phyloP scores from a whole-genome alignment of 148 eudicot species.

The Nepenthes mirabilis region DNA sequence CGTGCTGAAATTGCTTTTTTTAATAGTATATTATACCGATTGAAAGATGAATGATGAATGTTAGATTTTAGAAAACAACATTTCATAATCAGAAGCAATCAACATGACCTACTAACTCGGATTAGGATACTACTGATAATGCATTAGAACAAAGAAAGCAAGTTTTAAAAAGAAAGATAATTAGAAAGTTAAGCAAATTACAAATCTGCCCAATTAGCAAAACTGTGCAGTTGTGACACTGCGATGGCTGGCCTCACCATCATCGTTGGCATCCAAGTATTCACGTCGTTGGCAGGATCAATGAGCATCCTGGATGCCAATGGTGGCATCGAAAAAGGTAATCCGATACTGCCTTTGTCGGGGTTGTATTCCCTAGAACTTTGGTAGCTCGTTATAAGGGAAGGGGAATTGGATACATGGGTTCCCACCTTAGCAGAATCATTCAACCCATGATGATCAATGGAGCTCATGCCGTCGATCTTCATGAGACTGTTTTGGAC shows the following conservation, averaged over 20 bases:
- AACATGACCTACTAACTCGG: too few species aligned
- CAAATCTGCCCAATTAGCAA: slow-evolving; percentile 71
- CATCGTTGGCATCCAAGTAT: slow-evolving; percentile 34
- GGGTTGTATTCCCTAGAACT: slow-evolving; percentile 63
- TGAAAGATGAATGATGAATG: too few species aligned
- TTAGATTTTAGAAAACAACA: too few species aligned
- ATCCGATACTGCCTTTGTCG: slow-evolving; percentile 28
- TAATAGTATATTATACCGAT: too few species aligned
- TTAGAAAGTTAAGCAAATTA: not conserved
- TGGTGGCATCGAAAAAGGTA: slow-evolving; percentile 36
- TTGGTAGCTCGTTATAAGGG: slow-evolving; percentile 35
- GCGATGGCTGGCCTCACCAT: slow-evolving; percentile 32
- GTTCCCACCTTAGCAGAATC: slow-evolving; percentile 9
- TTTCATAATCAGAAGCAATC: too few species aligned
- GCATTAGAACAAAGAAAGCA: too few species aligned
- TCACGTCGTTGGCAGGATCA: slow-evolving; percentile 12
- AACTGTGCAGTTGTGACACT: slow-evolving; percentile 47
- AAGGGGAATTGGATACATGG: slow-evolving; percentile 32
- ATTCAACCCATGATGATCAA: slow-evolving; percentile 13
- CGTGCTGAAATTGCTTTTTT: too few species aligned
- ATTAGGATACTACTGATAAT: too few species aligned
- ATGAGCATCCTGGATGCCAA: slow-evolving; percentile 26
- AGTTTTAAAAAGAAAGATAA: too few species aligned
- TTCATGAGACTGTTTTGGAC: slow-evolving; percentile 13
- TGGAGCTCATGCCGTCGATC: slow-evolving; percentile 6